These are phyloP conservation scores for Geotrichum bryndzae DNA, from an alignment of 1,139 yeast species.

Conservation along the genomic window DNA sequence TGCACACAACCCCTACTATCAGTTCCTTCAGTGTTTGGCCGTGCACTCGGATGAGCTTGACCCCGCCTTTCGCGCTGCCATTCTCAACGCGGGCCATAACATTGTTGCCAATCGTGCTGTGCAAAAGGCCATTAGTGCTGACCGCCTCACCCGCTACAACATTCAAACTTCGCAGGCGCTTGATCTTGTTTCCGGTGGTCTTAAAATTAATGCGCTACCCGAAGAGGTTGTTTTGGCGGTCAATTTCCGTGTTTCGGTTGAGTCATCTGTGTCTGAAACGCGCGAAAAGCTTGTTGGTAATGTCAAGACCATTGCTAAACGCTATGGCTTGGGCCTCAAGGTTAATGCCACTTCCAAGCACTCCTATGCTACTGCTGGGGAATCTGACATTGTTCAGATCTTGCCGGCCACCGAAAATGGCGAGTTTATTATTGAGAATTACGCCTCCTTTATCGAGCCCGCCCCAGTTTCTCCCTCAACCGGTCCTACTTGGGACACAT, in stretches of 20 bases:
- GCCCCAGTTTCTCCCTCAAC: slow-evolving; percentile 51
- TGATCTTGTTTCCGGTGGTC: slow-evolving; percentile 57
- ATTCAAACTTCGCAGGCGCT: slow-evolving; percentile 58
- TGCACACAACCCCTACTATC: slow-evolving; percentile 45
- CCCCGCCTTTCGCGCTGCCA: slow-evolving; percentile 18
- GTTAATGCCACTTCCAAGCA: slow-evolving; percentile 26
- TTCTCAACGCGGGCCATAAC: slow-evolving; percentile 16
- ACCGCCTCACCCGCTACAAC: slow-evolving; percentile 35
- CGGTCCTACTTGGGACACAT: slow-evolving; percentile 47
- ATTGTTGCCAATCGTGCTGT: slow-evolving; percentile 15
- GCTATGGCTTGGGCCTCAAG: slow-evolving; percentile 43
- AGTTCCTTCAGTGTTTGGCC: slow-evolving; percentile 45
- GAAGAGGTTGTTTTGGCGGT: slow-evolving; percentile 50
- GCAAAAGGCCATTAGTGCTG: slow-evolving; percentile 10
- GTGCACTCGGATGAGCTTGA: slow-evolving; percentile 34
- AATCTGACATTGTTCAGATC: slow-evolving; percentile 13
- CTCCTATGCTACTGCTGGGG: not conserved
- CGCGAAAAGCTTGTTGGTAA: slow-evolving; percentile 37
- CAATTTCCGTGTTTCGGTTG: slow-evolving; percentile 52
- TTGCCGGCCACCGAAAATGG: slow-evolving; percentile 10
- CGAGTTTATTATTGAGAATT: slow-evolving; percentile 34
- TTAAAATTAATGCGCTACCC: slow-evolving; percentile 62
- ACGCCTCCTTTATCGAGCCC: slow-evolving; percentile 41
- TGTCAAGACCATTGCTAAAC: slow-evolving; percentile 39
- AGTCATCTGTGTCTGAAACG: slow-evolving; percentile 41